Percentiles rank a stretch among this genome's conserved stretches.
phyloP scores from a whole-genome alignment of 805 yeast genomes.

The Saccharomyces eubayanus region DNA sequence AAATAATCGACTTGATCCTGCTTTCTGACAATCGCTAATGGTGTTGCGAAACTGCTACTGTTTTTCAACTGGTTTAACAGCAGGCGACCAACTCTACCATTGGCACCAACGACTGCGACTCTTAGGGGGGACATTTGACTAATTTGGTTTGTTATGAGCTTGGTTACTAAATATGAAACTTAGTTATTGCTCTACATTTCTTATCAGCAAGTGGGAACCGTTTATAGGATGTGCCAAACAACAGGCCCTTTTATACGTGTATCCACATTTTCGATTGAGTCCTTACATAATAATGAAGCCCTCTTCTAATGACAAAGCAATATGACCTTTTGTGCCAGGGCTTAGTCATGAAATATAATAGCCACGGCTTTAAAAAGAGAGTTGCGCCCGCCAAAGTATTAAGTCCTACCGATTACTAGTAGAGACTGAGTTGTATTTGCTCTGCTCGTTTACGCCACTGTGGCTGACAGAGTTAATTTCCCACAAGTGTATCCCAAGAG shows the following conservation, averaged over 20 bases:
- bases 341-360: too few species aligned
- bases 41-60: conserved; percentile 30
- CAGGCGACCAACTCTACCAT: conserved; percentile 49
- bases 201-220: background rate
- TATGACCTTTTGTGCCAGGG: too few species aligned
- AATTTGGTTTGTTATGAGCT: background rate
- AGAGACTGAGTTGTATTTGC: background rate
- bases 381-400: too few species aligned
- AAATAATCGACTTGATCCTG: conserved; percentile 39
- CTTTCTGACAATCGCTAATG: conserved; percentile 39
- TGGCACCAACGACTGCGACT: conserved; percentile 50
- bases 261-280: too few species aligned
- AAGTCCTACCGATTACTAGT: too few species aligned
- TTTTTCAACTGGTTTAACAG: conserved; percentile 33
- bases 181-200: background rate
- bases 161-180: background rate
- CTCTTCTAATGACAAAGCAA: too few species aligned
- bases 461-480: background rate
- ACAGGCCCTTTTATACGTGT: too few species aligned
- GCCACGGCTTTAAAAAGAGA: too few species aligned
- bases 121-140: conserved; percentile 12
- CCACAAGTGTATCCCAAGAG: background rate
- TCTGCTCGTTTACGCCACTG: background rate
- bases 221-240: too few species aligned
- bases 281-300: too few species aligned